Conservation (phyloP, 1,284 basidiomycete species). For the Athelia sp. region DNA sequence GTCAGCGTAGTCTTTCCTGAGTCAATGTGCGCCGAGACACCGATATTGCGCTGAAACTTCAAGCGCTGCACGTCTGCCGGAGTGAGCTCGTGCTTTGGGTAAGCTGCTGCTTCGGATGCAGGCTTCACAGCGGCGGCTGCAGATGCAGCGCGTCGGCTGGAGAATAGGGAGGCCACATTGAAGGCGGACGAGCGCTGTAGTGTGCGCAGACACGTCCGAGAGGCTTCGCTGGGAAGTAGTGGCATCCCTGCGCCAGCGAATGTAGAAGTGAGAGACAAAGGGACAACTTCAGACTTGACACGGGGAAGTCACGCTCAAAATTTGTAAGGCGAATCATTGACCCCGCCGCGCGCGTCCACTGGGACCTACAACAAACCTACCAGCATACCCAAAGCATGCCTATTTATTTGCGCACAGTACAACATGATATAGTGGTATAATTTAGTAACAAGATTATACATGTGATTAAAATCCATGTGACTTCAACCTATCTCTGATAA, state of each 20-base stretch:
- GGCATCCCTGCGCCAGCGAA: not conserved
- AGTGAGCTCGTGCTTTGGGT: slow-evolving; percentile 42
- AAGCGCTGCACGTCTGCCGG: slow-evolving; percentile 54
- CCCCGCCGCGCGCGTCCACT: no score
- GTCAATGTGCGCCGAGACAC: slow-evolving; percentile 91
- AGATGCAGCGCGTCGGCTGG: slow-evolving; percentile 20
- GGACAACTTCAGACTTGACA: no score
- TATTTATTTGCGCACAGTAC: no score
- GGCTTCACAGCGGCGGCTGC: slow-evolving; percentile 16
- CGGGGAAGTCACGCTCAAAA: no score
- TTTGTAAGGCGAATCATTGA: no score
- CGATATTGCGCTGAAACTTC: slow-evolving; percentile 73
- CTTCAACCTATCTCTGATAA: no score
- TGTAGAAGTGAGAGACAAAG: no score
- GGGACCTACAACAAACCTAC: no score
- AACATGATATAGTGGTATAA: no score
- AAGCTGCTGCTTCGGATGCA: slow-evolving; percentile 7
- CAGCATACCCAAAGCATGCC: no score
- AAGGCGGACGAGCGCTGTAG: not conserved
- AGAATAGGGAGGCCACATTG: not conserved
- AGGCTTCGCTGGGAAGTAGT: not conserved
- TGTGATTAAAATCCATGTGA: no score
- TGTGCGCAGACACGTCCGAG: not conserved
- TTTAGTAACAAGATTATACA: no score
- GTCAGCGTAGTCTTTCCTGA: slow-evolving; percentile 99